A percentile compares a stretch with the other conserved stretches of the same genome.
phyloP scores from a whole-genome alignment of 805 yeast genomes.

The Starmera amethionina region DNA sequence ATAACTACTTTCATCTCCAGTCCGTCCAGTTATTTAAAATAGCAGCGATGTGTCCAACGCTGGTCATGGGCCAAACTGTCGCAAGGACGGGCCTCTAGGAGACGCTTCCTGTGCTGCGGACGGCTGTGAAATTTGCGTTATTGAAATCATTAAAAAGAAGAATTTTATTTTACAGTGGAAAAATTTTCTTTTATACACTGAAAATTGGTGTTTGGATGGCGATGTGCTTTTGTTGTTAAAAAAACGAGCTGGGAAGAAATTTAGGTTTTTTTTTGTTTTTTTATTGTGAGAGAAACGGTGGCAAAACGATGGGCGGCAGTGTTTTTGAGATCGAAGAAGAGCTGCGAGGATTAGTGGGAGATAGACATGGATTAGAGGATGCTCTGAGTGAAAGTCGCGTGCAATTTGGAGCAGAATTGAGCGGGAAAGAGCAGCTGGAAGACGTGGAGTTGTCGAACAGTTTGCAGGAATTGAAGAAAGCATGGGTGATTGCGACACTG shows the following conservation, averaged over 20 bases:
- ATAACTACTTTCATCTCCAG: constrained; percentile 47
- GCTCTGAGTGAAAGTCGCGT: no score
- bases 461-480: constrained; percentile 11
- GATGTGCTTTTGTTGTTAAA: no score
- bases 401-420: no score
- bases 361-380: no score
- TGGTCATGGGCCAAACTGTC: constrained; percentile 65
- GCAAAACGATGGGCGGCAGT: no score
- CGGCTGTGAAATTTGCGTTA: constrained; percentile 61
- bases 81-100: constrained; percentile 60
- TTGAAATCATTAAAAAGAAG: constrained; percentile 1
- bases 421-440: background rate
- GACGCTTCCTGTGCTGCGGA: constrained; percentile 50
- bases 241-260: no score
- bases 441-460: constrained; percentile 11
- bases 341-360: no score
- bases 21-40: constrained; percentile 21
- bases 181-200: background rate
- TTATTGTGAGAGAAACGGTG: no score
- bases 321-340: no score
- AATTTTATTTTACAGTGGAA: background rate
- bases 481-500: constrained; percentile 15
- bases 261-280: no score
- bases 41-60: constrained; percentile 37
- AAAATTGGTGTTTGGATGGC: background rate